Evolutionary conservation across 2,329 filamentous ascomycete species (phyloP).

Genomic region (Xylaria arbuscula): DNA sequence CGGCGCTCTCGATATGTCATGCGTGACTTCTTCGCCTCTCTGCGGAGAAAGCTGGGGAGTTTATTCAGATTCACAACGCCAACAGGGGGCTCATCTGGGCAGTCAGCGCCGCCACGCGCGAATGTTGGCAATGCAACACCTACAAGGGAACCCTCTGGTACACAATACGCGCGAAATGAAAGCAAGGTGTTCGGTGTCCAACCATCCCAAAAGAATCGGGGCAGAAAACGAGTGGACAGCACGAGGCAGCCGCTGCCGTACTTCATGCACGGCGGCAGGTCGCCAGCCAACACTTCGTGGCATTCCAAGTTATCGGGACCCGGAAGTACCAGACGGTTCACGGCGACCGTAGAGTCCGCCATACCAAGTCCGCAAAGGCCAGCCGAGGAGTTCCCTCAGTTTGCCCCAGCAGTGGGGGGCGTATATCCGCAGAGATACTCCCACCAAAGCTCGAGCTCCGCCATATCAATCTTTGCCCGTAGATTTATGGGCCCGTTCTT

Average conservation of each 20-base stretch:
- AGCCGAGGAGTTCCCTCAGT: not conserved
- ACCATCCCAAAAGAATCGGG: not conserved
- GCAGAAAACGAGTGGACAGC: not conserved
- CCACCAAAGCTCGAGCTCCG: constrained; percentile 24
- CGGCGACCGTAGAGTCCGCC: constrained; percentile 11
- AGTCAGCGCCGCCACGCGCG: not conserved
- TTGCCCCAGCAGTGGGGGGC: not conserved
- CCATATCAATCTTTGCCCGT: constrained; percentile 27
- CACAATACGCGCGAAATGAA: not conserved
- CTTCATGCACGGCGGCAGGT: constrained; percentile 31
- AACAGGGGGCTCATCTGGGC: not conserved
- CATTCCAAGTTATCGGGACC: constrained; percentile 13
- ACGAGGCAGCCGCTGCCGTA: constrained; percentile 19
- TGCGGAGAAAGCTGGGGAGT: constrained; percentile 32
- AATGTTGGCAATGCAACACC: constrained; percentile 4
- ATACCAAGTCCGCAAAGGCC: not conserved
- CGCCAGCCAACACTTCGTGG: constrained; percentile 22
- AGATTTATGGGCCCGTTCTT: constrained; percentile 34
- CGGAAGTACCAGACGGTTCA: constrained; percentile 7
- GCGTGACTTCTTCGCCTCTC: constrained; percentile 30
- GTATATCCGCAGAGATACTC: not conserved
- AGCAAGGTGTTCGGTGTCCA: not conserved
- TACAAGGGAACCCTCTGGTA: not conserved
- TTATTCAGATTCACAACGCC: constrained; percentile 17
- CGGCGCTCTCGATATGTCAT: constrained; percentile 15